These are phyloP conservation scores for Trichoderma erinaceum DNA, from an alignment of 495 filamentous ascomycete species.

Conservation along the genomic window DNA sequence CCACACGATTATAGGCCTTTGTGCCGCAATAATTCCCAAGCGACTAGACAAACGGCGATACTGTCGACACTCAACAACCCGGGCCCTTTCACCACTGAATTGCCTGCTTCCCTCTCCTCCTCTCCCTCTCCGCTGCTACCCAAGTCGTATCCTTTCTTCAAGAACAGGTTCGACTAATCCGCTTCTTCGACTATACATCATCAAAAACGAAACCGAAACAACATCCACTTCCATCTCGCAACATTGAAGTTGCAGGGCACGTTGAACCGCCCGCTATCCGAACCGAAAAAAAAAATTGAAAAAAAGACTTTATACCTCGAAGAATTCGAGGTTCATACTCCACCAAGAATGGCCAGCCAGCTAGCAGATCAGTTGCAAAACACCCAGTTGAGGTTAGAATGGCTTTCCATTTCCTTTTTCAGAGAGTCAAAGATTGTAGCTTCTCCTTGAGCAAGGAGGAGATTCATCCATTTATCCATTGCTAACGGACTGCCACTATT, in stretches of 20 bases:
- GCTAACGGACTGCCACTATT: neutral
- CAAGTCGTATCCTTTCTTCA: constrained; percentile 7
- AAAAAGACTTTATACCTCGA: neutral
- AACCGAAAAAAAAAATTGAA: neutral
- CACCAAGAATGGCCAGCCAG: constrained; percentile 37
- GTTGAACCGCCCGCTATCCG: neutral
- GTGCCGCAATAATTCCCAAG: constrained; percentile 3
- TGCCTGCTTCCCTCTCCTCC: neutral
- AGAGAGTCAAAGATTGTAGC: neutral
- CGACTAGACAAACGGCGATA: neutral
- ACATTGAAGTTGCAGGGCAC: neutral
- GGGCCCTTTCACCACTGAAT: constrained; percentile 8
- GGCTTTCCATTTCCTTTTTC: constrained; percentile 9
- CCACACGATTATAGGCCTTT: neutral
- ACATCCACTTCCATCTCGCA: neutral
- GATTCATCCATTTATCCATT: neutral
- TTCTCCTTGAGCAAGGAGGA: neutral
- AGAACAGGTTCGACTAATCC: neutral
- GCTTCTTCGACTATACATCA: neutral
- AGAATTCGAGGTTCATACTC: neutral
- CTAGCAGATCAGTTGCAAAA: constrained; percentile 66
- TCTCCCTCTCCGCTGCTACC: neutral
- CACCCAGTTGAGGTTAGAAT: constrained; percentile 61
- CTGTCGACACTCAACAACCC: constrained; percentile 1
- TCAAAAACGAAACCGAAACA: neutral